phyloP scores from a whole-genome alignment of 148 eudicot species.

The Vaccinium vitisidaea region DNA sequence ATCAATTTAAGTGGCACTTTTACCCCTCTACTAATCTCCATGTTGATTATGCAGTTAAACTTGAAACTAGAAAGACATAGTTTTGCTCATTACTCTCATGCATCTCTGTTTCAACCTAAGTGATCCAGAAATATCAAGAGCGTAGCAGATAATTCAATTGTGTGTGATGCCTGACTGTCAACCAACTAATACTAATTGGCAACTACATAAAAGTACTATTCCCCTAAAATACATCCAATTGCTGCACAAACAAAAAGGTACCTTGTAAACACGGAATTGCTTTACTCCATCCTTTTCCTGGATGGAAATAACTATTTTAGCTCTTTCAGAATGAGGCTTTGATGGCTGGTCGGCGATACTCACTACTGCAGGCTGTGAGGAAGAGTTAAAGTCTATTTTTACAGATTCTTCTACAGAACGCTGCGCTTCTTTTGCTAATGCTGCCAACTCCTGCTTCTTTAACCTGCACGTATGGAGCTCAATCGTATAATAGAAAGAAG shows the following conservation, averaged over 20 bases:
- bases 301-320: slow-evolving; percentile 63
- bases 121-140: background rate
- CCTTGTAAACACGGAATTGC: slow-evolving; percentile 65
- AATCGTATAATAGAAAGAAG: background rate
- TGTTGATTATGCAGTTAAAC: background rate
- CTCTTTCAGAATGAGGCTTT: slow-evolving; percentile 47
- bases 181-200: background rate
- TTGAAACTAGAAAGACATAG: background rate
- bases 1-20: background rate
- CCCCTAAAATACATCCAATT: background rate
- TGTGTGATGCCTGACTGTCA: background rate
- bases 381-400: slow-evolving; percentile 32
- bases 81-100: background rate
- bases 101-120: background rate
- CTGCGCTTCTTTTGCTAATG: slow-evolving; percentile 39
- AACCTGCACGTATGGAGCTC: slow-evolving; percentile 36
- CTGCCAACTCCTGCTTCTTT: slow-evolving; percentile 64
- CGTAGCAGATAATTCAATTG: background rate
- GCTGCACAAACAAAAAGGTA: slow-evolving; percentile 13
- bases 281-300: slow-evolving; percentile 65
- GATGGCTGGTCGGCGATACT: slow-evolving; percentile 30
- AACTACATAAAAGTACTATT: background rate
- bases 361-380: slow-evolving; percentile 25
- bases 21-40: background rate
- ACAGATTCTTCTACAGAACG: slow-evolving; percentile 54